Base-by-base conservation (phyloP, 148 eudicot species). In the Rhododendron williamsianum region DNA sequence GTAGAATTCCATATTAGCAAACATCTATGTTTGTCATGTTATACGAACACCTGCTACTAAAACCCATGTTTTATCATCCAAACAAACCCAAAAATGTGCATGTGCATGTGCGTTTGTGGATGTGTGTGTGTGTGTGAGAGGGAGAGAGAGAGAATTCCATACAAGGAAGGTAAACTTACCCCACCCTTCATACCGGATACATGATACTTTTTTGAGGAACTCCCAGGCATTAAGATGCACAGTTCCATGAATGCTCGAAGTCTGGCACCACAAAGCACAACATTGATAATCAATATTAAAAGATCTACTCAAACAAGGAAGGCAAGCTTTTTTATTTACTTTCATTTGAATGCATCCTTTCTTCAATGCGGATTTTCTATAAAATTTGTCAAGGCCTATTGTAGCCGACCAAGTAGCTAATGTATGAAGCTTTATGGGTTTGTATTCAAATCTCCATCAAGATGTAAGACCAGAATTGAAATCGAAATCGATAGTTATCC, bases 161-260 rank as follows among this genome's bases (percentile, higher is more conserved):
- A 85, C 18, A 49, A 80, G 38, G 58, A 36, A 21, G 81, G 33
- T 12, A 15, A 86, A 87, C 91, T 91, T 86, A 94, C 98, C 87
- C 88, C 90, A 73, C 87, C 58, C 84, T 85, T 84, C 84, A 88
- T 73, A 80, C 89, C 87, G 48, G 91, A 83, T 78, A 81, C 88
- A 52, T 86, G 92, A 87, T 87, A 85, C 76, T 79, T 90, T 88
- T 89, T 94, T 79, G 90, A 89, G 41, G 96, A 90, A 87, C 84
- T 86, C 56, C 96, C 98, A 84, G 96, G 94, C 36, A 93, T 89
- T 84, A 97, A 92, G 86, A 97, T 97, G 91, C 99, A 97, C 91
- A 97, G 89, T 88, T 97, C 99, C 98, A 97, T 97, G 86, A 95
- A 92, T 41, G 99, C 92, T 87, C 99, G 89, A 85, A 97, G 98